Evolutionary conservation across 306 rosid genomes (phyloP).

Genomic region (Vigna angularis): DNA sequence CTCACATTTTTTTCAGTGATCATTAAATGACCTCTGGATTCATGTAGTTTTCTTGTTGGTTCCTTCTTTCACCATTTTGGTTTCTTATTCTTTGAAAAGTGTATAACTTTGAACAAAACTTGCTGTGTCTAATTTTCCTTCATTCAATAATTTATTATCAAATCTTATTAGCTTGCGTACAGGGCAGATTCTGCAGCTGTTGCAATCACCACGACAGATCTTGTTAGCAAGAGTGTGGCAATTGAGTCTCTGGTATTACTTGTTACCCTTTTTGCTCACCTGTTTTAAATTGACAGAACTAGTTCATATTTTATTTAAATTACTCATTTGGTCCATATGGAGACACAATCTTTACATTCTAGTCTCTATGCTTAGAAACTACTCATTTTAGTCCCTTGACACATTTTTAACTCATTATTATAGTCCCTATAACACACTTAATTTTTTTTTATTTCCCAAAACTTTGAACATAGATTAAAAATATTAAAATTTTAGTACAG

Average conservation of each 20-base stretch:
- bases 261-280: constrained; percentile 31
- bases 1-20: background rate
- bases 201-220: constrained; percentile 96
- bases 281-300: constrained; percentile 29
- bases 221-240: constrained; percentile 96
- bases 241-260: constrained; percentile 75
- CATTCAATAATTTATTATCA: constrained; percentile 16
- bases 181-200: constrained; percentile 96
- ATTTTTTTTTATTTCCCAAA: no score
- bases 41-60: background rate
- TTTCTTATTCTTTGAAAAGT: constrained; percentile 22
- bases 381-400: background rate
- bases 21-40: background rate
- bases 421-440: no score
- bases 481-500: background rate
- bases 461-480: no score
- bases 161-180: constrained; percentile 56
- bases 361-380: background rate
- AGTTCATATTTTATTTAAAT: background rate
- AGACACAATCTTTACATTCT: background rate
- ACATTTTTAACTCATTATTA: background rate
- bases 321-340: background rate
- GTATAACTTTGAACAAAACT: constrained; percentile 20
- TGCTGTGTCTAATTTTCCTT: constrained; percentile 3
- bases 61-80: background rate